A percentile compares a stretch with the other conserved stretches of the same genome.
These are phyloP conservation scores for Brasilioporus rufonigricans DNA, from an alignment of 768 basidiomycete species.

Conservation along the genomic window DNA sequence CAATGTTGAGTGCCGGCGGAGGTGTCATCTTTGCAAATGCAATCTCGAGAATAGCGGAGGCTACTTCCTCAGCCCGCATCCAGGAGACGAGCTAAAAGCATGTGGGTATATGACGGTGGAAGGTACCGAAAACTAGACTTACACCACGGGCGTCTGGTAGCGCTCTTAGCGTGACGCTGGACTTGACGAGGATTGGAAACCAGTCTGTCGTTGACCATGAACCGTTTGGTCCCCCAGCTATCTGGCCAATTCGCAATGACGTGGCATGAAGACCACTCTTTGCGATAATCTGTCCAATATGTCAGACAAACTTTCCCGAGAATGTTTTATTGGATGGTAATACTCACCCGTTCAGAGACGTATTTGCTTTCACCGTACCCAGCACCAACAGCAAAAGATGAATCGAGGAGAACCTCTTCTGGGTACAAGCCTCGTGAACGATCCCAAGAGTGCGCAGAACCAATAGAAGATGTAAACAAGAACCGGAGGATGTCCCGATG, in stretches of 20 bases:
- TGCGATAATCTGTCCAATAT: constrained; percentile 19
- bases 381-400: constrained; percentile 26
- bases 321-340: neutral
- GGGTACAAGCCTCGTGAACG: constrained; percentile 30
- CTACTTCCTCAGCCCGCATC: constrained; percentile 37
- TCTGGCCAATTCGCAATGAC: constrained; percentile 34
- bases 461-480: constrained; percentile 28
- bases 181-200: constrained; percentile 36
- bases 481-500: constrained; percentile 11
- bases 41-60: constrained; percentile 33
- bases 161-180: constrained; percentile 26
- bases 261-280: constrained; percentile 26
- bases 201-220: constrained; percentile 36
- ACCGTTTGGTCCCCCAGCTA: constrained; percentile 32
- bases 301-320: neutral
- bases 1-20: constrained; percentile 34
- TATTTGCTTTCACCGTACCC: constrained; percentile 41
- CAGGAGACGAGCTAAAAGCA: constrained; percentile 29
- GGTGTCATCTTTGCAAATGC: constrained; percentile 21
- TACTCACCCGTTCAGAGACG: constrained; percentile 33
- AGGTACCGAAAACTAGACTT: constrained; percentile 3
- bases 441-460: constrained; percentile 24
- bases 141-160: constrained; percentile 32
- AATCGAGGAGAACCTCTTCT: constrained; percentile 34
- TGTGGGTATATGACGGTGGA: neutral